phyloP scores from a whole-genome alignment of 2,329 filamentous ascomycete genomes.

The Fusarium aywerte region DNA sequence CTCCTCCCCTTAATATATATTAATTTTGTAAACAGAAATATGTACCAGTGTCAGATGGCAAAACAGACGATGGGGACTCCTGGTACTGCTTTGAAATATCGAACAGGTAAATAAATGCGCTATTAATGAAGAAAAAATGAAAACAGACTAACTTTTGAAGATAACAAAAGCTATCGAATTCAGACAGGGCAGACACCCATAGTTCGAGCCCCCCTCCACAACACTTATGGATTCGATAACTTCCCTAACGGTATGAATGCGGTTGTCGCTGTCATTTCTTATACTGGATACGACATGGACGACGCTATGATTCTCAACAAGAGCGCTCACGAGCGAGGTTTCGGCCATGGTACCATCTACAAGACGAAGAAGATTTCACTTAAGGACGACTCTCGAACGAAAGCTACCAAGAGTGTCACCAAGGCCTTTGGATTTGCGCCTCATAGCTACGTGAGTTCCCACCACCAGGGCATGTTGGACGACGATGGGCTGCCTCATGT shows the following conservation, averaged over 20 bases:
- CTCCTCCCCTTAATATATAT: too few species aligned
- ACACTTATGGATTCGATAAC: slow-evolving; percentile 96
- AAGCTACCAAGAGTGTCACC: slow-evolving; percentile 73
- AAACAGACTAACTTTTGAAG: slow-evolving; percentile 49
- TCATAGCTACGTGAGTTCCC: slow-evolving; percentile 74
- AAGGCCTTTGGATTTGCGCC: slow-evolving; percentile 95
- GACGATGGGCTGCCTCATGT: slow-evolving; percentile 87
- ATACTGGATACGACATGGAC: slow-evolving; percentile 99
- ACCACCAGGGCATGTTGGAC: slow-evolving; percentile 79
- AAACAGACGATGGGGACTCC: slow-evolving; percentile 99
- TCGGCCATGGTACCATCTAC: slow-evolving; percentile 95
- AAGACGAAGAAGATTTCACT: slow-evolving; percentile 94
- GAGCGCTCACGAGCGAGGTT: slow-evolving; percentile 93
- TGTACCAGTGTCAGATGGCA: slow-evolving; percentile 99
- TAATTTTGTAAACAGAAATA: slow-evolving; percentile 82
- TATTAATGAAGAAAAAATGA: too few species aligned
- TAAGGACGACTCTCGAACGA: slow-evolving; percentile 78
- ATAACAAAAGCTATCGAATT: slow-evolving; percentile 95
- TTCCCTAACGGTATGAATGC: slow-evolving; percentile 97
- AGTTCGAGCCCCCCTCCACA: slow-evolving; percentile 90
- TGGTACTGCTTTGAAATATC: slow-evolving; percentile 82
- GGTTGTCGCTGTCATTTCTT: slow-evolving; percentile 96
- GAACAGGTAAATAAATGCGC: slow-evolving; percentile 66
- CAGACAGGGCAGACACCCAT: slow-evolving; percentile 97
- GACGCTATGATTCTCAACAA: slow-evolving; percentile 99